Base-by-base conservation (phyloP, 1,284 basidiomycete species). In the Malassezia pachydermatis region DNA sequence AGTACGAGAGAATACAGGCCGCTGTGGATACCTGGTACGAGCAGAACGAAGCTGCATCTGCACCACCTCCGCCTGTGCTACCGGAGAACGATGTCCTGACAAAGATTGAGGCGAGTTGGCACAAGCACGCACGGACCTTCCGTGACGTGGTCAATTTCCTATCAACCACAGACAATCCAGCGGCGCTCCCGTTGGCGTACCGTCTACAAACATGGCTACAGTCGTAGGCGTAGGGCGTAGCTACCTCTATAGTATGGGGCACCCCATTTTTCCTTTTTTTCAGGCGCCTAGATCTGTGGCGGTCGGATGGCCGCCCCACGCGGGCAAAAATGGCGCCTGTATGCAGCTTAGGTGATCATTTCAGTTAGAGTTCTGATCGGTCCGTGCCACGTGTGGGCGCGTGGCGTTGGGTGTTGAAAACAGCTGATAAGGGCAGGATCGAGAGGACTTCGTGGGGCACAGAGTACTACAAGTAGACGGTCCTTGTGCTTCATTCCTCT, bases 151-250 rank as follows among this genome's bases (percentile, higher is more conserved):
- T 71, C 45, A 63, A 59, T 27, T 51, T 70, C 32, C 50, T 67
- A 28, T 62, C 67, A 24, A 71, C 65, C 7, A 70, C 68, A 23
- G 68, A 71, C 36, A 71, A 69, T 34, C 68, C 68, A 5, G 65
- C 68, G 2, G 68, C 67, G 4, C 40, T 66, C 41, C 67, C 67
- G 7, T 48, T 70, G 17, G 58, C 65, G 25, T 64, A 69, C 37
- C 56, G 64, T 11, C 56, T 70, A 25, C 65, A 70, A 51, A 62
- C 57, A 41, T 48, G 55, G 19, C 52, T 59, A 19, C 47, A n/a
- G n/a, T n/a, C 54, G 39, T 61, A 33, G 41, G n/a, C n/a, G n/a
- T n/a, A n/a, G 5, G 9, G 28, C 28, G 28, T 14, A 14, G 28
- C 28, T 8, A 8, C 9, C 28, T 8, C 28, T 14, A 14, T 14